Evolutionary conservation across 148 eudicot genomes (phyloP), one percentile per base, ranked within the genome.

Genomic region (Persicaria tinctoria): DNA sequence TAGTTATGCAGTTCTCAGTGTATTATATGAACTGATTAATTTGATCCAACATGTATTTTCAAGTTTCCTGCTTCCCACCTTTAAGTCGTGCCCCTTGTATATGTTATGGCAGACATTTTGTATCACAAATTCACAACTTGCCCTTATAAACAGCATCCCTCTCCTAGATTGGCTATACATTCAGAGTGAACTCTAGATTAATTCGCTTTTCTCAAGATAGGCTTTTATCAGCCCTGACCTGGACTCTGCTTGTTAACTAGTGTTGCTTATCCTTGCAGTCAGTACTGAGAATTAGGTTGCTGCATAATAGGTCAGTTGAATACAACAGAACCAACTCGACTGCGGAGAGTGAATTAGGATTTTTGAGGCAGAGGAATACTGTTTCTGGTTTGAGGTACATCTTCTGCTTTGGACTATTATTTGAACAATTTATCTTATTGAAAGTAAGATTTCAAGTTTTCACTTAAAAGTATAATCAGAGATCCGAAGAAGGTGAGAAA

Each of bases 381-480:
- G 97, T 94, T 38, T 85, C 98, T 56, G 87, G 82, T 77, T 82
- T 94, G 80, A 89, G 98, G 98, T 91, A 84, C 56, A 5, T 54
- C 41, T 73, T 5, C 23, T 51, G 50, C 13, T 50, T 47, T 7
- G 32, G 45, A 44, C 48, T 73, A n/a, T 54, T 55, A 27, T 23
- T 32, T n/a, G 16, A 53, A 41, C 59, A 73, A 23, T 23, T 13
- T 13, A 16, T 13, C 70, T 23, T 66, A 12, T 66, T 18, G 41
- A 16, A 23, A 6, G 6, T 2, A 17, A 17, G 4, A 13, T 44
- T 41, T n/a, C 48, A 27, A 16, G 59, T 23, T 50, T 66, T 4
- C 8, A 13, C 54, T n/a, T 48, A 47, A 41, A 64, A 2, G 14
- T 41, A 27, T 17, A 27, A 27, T 64, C 57, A 53, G 2, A 9